A percentile compares a stretch with the other conserved stretches of the same genome.
These are phyloP conservation scores for Globisporangium iwayamae DNA, from an alignment of 352 stramenopile genomes.

Conservation along the genomic window DNA sequence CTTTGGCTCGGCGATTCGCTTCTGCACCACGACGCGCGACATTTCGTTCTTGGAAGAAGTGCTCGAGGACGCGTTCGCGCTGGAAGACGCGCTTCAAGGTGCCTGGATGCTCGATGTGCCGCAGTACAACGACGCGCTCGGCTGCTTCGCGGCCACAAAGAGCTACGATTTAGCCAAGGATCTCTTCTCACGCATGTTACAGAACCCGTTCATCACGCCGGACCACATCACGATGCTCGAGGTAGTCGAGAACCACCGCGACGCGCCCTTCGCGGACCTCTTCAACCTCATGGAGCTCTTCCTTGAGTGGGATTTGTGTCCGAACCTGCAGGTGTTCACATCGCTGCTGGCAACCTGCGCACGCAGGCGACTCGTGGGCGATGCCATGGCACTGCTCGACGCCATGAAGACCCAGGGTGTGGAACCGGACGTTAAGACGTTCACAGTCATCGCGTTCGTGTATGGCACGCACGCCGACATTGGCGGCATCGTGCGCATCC, in stretches of 20 bases:
- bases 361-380: conserved; percentile 44
- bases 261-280: conserved; percentile 55
- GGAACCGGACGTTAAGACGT: conserved; percentile 55
- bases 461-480: conserved; percentile 55
- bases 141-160: conserved; percentile 54
- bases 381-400: conserved; percentile 48
- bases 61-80: conserved; percentile 44
- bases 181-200: conserved; percentile 60
- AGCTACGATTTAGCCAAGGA: conserved; percentile 48
- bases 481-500: conserved; percentile 33
- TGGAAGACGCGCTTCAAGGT: conserved; percentile 37
- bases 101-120: conserved; percentile 56
- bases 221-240: conserved; percentile 78
- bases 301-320: conserved; percentile 45
- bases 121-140: conserved; percentile 79
- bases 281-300: conserved; percentile 73
- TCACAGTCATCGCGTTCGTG: conserved; percentile 67
- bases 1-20: conserved; percentile 68
- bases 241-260: conserved; percentile 67
- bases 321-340: conserved; percentile 74
- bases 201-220: conserved; percentile 46
- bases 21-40: conserved; percentile 48
- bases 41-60: conserved; percentile 54
- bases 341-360: conserved; percentile 70
- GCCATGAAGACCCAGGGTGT: conserved; percentile 50